These are phyloP conservation scores for Gymnopus androsaceus DNA, from an alignment of 1,284 basidiomycete genomes.

Conservation along the genomic window DNA sequence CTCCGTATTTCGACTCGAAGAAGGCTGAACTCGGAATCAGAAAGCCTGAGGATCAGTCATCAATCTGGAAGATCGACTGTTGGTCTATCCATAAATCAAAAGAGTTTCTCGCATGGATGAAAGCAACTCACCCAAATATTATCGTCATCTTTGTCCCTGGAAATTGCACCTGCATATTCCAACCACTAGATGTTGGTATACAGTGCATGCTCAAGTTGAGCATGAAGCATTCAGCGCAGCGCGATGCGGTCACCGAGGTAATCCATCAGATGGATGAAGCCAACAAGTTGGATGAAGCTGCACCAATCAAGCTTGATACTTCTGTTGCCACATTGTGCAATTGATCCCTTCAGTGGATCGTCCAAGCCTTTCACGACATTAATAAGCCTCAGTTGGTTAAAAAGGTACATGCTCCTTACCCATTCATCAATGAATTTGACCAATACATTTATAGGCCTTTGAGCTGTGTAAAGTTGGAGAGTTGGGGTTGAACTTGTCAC, in stretches of 20 bases:
- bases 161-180: slow-evolving; percentile 3
- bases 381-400: neutral
- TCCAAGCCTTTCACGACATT: neutral
- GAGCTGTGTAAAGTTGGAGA: neutral
- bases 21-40: neutral
- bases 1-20: slow-evolving; percentile 4
- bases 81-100: slow-evolving; percentile 2
- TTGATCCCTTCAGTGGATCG: neutral
- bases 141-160: slow-evolving; percentile 2
- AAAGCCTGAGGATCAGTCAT: neutral
- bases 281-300: too few species aligned
- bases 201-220: neutral
- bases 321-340: neutral
- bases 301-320: neutral
- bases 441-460: neutral
- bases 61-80: slow-evolving; percentile 8
- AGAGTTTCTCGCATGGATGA: slow-evolving; percentile 4
- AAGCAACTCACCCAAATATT: neutral
- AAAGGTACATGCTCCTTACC: neutral
- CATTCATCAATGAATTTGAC: too few species aligned
- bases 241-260: neutral
- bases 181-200: slow-evolving; percentile 6
- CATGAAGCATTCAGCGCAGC: neutral
- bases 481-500: too few species aligned
- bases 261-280: neutral